Conservation (phyloP, 345 rosid species). For the Linum lewisii region DNA sequence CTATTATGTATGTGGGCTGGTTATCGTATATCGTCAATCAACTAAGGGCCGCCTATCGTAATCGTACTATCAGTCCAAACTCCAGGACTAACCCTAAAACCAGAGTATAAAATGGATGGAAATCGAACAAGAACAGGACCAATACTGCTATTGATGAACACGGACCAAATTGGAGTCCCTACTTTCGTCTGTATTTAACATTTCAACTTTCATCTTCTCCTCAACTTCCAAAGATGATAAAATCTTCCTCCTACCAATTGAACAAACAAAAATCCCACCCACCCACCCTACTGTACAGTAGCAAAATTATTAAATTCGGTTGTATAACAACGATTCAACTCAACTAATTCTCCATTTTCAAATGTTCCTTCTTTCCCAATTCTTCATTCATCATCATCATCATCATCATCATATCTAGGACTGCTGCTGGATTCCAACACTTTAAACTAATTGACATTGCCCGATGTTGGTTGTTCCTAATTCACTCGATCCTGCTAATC, state of each 20-base stretch:
- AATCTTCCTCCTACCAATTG: neutral
- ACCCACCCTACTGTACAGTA: constrained; percentile 33
- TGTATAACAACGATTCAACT: constrained; percentile 13
- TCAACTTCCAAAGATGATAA: no score
- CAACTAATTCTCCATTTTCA: neutral
- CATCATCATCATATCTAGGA: no score
- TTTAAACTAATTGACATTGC: no score
- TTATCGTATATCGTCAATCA: no score
- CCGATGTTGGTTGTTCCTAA: no score
- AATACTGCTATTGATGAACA: no score
- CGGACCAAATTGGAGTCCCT: neutral
- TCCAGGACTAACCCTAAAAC: no score
- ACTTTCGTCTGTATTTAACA: neutral
- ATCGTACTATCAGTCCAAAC: no score
- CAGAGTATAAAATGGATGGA: no score
- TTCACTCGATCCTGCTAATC: constrained; percentile 42
- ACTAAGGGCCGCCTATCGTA: no score
- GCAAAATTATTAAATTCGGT: constrained; percentile 32
- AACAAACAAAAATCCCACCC: neutral
- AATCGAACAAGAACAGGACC: neutral
- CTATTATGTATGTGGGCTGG: no score
- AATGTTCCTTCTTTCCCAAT: neutral
- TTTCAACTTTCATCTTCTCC: neutral
- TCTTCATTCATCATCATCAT: neutral
- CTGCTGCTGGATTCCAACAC: no score